Conservation (phyloP, 1,284 basidiomycete species). For the Lentinula novae-zelandiae region DNA sequence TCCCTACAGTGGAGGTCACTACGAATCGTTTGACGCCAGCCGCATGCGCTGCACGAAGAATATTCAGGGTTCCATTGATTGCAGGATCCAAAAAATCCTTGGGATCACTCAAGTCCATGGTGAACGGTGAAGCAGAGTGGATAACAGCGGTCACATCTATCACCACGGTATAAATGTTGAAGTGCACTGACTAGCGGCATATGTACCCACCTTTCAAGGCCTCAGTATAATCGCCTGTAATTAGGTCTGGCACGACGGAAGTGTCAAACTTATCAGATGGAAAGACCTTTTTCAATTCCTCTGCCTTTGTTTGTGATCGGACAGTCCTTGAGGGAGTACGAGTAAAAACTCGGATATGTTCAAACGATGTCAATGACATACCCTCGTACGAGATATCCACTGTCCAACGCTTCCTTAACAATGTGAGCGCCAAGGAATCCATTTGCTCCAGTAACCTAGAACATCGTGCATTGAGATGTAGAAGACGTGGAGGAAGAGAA, state of each 20-base stretch:
- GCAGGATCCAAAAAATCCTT: constrained; percentile 4
- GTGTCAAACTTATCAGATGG: constrained; percentile 1
- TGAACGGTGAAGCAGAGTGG: background rate
- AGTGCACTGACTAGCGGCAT: background rate
- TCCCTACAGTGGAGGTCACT: constrained; percentile 17
- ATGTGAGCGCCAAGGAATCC: constrained; percentile 24
- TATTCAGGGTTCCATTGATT: constrained; percentile 11
- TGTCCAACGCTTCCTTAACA: constrained; percentile 19
- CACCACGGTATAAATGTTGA: background rate
- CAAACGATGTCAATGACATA: constrained; percentile 3
- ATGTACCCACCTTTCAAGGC: background rate
- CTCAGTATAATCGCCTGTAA: background rate
- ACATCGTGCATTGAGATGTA: background rate
- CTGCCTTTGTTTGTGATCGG: background rate
- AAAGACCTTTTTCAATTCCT: constrained; percentile 3
- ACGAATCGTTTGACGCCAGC: constrained; percentile 21
- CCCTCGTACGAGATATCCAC: constrained; percentile 22
- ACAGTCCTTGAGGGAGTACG: background rate
- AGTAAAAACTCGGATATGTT: background rate
- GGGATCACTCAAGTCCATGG: background rate
- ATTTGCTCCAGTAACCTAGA: constrained; percentile 22
- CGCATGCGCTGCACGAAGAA: constrained; percentile 17
- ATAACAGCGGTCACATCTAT: background rate
- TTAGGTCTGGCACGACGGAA: background rate
- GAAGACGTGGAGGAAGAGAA: background rate